A percentile compares a stretch with the other conserved stretches of the same genome.
These are phyloP conservation scores for Geosmithia flava DNA, from an alignment of 2,329 filamentous ascomycete species.

Conservation along the genomic window DNA sequence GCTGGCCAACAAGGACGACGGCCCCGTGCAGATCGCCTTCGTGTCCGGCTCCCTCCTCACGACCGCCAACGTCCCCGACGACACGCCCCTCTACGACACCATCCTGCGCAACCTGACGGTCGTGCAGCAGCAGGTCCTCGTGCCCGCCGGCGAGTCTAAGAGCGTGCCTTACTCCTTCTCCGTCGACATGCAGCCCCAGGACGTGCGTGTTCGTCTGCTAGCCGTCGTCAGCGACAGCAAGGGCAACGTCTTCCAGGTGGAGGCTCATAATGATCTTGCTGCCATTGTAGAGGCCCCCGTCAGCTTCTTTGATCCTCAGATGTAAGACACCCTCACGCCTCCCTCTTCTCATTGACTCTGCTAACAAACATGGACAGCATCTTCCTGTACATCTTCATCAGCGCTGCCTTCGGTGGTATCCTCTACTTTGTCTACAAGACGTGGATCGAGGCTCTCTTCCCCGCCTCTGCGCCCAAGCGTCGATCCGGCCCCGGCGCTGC, in stretches of 20 bases:
- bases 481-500: slow-evolving; percentile 27
- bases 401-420: slow-evolving; percentile 63
- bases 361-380: slow-evolving; percentile 45
- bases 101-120: slow-evolving; percentile 79
- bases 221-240: slow-evolving; percentile 59
- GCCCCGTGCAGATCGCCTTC: slow-evolving; percentile 62
- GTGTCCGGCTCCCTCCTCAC: slow-evolving; percentile 62
- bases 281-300: slow-evolving; percentile 82
- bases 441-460: slow-evolving; percentile 93
- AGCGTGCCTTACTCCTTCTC: slow-evolving; percentile 70
- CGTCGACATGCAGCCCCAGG: slow-evolving; percentile 86
- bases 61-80: slow-evolving; percentile 37
- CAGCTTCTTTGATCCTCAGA: slow-evolving; percentile 88
- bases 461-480: slow-evolving; percentile 60
- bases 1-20: slow-evolving; percentile 72
- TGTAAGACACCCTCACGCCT: slow-evolving; percentile 46
- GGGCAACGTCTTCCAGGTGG: slow-evolving; percentile 61
- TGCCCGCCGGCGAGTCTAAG: slow-evolving; percentile 65
- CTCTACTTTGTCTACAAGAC: slow-evolving; percentile 97
- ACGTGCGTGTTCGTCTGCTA: slow-evolving; percentile 65
- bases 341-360: slow-evolving; percentile 22
- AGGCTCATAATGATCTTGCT: slow-evolving; percentile 71
- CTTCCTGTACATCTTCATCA: slow-evolving; percentile 92
- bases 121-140: slow-evolving; percentile 58
- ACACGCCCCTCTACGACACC: slow-evolving; percentile 29